Percentiles rank a stretch among this genome's conserved stretches.
Conservation (phyloP, 352 stramenopile genomes). For the Paralagenidium karlingii region DNA sequence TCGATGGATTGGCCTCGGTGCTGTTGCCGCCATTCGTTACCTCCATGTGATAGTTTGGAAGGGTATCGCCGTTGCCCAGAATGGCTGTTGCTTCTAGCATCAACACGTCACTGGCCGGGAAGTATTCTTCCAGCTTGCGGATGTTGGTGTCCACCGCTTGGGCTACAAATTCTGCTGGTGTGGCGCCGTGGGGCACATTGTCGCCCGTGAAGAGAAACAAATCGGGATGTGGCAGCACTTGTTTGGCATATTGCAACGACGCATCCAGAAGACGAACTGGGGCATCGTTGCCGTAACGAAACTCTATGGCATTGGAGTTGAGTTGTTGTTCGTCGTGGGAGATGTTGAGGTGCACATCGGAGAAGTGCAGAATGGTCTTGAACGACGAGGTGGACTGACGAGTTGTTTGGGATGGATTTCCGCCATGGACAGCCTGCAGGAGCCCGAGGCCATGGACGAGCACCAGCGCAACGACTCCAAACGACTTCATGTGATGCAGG, state of each 20-base stretch:
- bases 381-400: constrained; percentile 3
- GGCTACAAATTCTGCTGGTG: constrained; percentile 46
- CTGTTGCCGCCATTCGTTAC: constrained; percentile 33
- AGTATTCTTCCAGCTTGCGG: constrained; percentile 54
- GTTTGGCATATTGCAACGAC: constrained; percentile 42
- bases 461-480: too few species aligned
- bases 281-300: constrained; percentile 37
- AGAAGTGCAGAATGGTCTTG: constrained; percentile 62
- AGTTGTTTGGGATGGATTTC: too few species aligned
- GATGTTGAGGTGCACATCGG: constrained; percentile 76
- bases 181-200: constrained; percentile 45
- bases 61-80: constrained; percentile 66
- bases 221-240: constrained; percentile 38
- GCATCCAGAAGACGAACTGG: constrained; percentile 50
- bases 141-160: constrained; percentile 56
- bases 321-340: constrained; percentile 20
- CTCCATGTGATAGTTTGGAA: constrained; percentile 67
- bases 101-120: constrained; percentile 16
- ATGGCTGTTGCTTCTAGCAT: constrained; percentile 51
- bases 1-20: constrained; percentile 30
- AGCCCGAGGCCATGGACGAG: too few species aligned
- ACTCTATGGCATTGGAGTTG: constrained; percentile 22
- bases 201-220: constrained; percentile 78
- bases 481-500: too few species aligned
- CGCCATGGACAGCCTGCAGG: too few species aligned